Conservation (phyloP, 441 rosid genomes). For the Hypseocharis bilobata region DNA sequence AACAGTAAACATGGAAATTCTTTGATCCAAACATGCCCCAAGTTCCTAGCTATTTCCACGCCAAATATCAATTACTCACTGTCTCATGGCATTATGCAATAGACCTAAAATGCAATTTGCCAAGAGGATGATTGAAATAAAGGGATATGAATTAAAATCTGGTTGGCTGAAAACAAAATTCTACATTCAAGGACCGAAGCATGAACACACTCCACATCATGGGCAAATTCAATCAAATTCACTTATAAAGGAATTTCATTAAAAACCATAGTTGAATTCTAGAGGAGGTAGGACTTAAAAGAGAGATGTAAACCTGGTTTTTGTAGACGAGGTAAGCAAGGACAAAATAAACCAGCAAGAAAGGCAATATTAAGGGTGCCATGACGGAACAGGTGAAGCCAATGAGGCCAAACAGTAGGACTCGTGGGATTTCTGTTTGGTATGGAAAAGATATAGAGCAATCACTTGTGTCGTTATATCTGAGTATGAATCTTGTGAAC, state of each 20-base stretch:
- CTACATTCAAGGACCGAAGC: background rate
- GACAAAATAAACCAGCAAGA: conserved; percentile 60
- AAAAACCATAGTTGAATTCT: conserved; percentile 12
- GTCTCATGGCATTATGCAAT: background rate
- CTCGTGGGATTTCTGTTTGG: conserved; percentile 79
- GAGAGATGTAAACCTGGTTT: conserved; percentile 49
- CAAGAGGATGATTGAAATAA: background rate
- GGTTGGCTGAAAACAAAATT: conserved; percentile 1
- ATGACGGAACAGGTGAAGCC: conserved; percentile 77
- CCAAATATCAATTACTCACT: background rate
- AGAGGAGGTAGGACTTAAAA: background rate
- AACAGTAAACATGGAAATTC: too few species aligned
- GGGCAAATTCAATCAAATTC: background rate
- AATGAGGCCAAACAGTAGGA: conserved; percentile 67
- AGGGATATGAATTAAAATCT: background rate
- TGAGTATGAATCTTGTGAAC: conserved; percentile 30
- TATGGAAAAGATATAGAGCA: conserved; percentile 59
- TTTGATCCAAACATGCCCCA: background rate
- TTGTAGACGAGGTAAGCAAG: conserved; percentile 69
- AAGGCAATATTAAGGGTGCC: conserved; percentile 79
- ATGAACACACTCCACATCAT: background rate
- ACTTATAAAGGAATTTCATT: background rate
- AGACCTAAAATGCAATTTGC: background rate
- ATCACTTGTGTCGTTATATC: conserved; percentile 33
- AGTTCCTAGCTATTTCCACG: background rate